phyloP scores from a whole-genome alignment of 768 basidiomycete genomes.

The Russula virescens region DNA sequence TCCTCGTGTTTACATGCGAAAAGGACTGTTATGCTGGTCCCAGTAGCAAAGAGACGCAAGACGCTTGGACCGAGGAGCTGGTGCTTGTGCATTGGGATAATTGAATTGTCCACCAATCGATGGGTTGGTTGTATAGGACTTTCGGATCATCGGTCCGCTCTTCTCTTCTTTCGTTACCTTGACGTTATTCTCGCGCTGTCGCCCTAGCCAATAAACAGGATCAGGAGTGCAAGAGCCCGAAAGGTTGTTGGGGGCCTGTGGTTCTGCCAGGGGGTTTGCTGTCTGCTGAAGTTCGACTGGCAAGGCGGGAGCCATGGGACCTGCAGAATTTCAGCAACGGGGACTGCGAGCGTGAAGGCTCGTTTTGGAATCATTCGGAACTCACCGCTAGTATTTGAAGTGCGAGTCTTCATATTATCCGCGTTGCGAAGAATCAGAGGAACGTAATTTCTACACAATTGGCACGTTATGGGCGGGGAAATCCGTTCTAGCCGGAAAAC shows the following conservation, averaged over 20 bases:
- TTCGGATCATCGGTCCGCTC: not conserved
- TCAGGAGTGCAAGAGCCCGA: not conserved
- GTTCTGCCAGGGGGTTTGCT: not conserved
- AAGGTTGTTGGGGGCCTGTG: not conserved
- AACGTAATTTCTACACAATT: not conserved
- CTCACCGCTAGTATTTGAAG: not conserved
- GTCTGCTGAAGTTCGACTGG: not conserved
- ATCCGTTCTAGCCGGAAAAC: not conserved
- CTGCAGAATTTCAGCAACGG: not conserved
- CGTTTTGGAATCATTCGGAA: not conserved
- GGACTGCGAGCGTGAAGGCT: not conserved
- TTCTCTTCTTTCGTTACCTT: not conserved
- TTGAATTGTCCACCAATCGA: conserved; percentile 28
- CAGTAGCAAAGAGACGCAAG: conserved; percentile 36
- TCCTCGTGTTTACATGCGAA: conserved; percentile 82
- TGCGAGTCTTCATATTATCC: not conserved
- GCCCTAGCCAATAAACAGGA: not conserved
- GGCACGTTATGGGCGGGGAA: not conserved
- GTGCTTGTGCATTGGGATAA: conserved; percentile 76
- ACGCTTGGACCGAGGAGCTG: conserved; percentile 65
- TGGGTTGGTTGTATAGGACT: not conserved
- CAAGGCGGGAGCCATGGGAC: not conserved
- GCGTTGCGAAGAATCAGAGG: not conserved
- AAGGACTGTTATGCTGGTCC: conserved; percentile 62
- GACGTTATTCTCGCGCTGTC: not conserved